Evolutionary conservation across 2,329 filamentous ascomycete species (phyloP).

Genomic region (Aspergillus caelatus): DNA sequence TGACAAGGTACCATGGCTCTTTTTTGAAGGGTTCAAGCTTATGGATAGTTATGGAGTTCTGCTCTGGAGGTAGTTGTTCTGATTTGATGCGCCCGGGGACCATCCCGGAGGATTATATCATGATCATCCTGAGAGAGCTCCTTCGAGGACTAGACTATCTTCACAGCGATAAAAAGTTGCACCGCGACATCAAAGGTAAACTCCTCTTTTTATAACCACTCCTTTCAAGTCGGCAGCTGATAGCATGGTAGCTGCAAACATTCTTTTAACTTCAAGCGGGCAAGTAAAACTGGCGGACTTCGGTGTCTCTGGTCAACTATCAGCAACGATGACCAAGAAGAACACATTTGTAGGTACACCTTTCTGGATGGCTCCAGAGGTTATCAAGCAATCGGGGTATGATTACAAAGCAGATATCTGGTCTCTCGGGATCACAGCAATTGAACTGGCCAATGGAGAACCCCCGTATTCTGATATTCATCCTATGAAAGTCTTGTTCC

Average conservation of each 20-base stretch:
- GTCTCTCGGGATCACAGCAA: conserved; percentile 91
- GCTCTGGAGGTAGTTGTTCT: conserved; percentile 92
- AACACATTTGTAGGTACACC: conserved; percentile 98
- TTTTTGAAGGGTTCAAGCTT: conserved; percentile 94
- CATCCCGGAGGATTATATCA: conserved; percentile 94
- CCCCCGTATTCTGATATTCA: conserved; percentile 96
- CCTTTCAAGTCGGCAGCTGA: conserved; percentile 15
- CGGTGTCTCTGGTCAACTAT: conserved; percentile 92
- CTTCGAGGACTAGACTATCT: conserved; percentile 89
- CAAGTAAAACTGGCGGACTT: conserved; percentile 98
- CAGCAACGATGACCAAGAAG: conserved; percentile 99
- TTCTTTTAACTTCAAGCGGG: conserved; percentile 83
- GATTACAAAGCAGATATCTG: conserved; percentile 98
- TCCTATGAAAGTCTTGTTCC: conserved; percentile 96
- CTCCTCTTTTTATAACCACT: background rate
- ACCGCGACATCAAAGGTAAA: conserved; percentile 90
- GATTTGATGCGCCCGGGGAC: conserved; percentile 92
- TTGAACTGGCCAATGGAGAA: conserved; percentile 88
- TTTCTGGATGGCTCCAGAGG: conserved; percentile 99
- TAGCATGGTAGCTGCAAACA: conserved; percentile 75
- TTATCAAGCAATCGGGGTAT: conserved; percentile 97
- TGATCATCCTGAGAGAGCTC: conserved; percentile 89
- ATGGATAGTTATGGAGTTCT: conserved; percentile 99
- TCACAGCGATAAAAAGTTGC: conserved; percentile 92
- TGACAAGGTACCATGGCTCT: conserved; percentile 97